Conservation (phyloP, 2,329 filamentous ascomycete species). For the Mollisia scopiformis region DNA sequence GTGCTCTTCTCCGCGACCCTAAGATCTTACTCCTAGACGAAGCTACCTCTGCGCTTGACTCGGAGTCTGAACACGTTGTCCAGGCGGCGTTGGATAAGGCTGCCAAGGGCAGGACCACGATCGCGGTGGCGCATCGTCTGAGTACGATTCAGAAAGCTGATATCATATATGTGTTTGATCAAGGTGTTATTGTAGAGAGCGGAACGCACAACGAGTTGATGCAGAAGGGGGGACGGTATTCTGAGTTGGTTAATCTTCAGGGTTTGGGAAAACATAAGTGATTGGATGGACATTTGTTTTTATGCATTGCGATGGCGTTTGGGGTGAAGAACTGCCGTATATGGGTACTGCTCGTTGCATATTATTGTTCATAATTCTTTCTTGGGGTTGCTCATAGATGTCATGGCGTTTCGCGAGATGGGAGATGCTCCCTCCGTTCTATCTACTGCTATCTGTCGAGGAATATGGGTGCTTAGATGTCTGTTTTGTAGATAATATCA, state of each 20-base stretch:
- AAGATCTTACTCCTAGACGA: slow-evolving; percentile 85
- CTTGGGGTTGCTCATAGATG: too few species aligned
- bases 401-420: too few species aligned
- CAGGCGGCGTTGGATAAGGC: slow-evolving; percentile 82
- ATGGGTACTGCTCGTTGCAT: too few species aligned
- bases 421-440: too few species aligned
- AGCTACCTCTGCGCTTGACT: slow-evolving; percentile 77
- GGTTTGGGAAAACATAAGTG: slow-evolving; percentile 62
- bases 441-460: too few species aligned
- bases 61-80: slow-evolving; percentile 77
- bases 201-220: slow-evolving; percentile 79
- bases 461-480: too few species aligned
- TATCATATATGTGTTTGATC: slow-evolving; percentile 95
- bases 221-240: slow-evolving; percentile 71
- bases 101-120: slow-evolving; percentile 83
- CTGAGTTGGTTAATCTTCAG: slow-evolving; percentile 79
- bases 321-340: not conserved
- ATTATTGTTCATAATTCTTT: too few species aligned
- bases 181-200: slow-evolving; percentile 81
- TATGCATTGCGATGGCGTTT: not conserved
- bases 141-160: slow-evolving; percentile 95
- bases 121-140: slow-evolving; percentile 90
- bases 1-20: slow-evolving; percentile 87
- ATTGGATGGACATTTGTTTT: not conserved
- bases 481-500: too few species aligned